These are phyloP conservation scores for Globomyces pollinis-pini DNA, from an alignment of 192 early-diverging fungal genomes.

Conservation along the genomic window DNA sequence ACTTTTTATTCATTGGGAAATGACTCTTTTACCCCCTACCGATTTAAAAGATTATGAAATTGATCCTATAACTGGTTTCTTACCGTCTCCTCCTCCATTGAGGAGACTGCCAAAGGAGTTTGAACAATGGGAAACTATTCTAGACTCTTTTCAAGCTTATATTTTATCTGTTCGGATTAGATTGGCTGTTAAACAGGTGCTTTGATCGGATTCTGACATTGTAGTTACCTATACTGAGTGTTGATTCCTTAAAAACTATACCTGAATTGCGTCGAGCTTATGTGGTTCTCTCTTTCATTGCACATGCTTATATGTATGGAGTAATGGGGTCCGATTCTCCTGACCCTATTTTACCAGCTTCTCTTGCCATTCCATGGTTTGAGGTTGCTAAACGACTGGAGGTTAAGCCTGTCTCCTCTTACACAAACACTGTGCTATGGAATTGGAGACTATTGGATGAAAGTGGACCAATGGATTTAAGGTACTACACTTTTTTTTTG, in stretches of 20 bases:
- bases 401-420: constrained; percentile 80
- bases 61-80: constrained; percentile 73
- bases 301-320: constrained; percentile 89
- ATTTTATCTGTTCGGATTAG: constrained; percentile 24
- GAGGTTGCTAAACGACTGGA: constrained; percentile 63
- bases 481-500: constrained; percentile 36
- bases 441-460: constrained; percentile 87
- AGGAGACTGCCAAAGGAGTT: constrained; percentile 67
- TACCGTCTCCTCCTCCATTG: constrained; percentile 67
- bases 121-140: constrained; percentile 77
- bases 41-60: constrained; percentile 70
- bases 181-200: constrained; percentile 57
- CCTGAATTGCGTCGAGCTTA: constrained; percentile 80
- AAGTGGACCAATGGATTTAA: constrained; percentile 63
- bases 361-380: constrained; percentile 80
- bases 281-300: constrained; percentile 76
- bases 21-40: too few species aligned
- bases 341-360: constrained; percentile 54
- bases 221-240: neutral
- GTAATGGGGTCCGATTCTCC: constrained; percentile 1
- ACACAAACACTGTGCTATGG: constrained; percentile 81
- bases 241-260: constrained; percentile 19
- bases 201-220: neutral
- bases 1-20: too few species aligned
- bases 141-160: constrained; percentile 70